Percentiles rank a stretch among this genome's conserved stretches.
Evolutionary conservation across 768 basidiomycete species (phyloP).

Genomic region (Sporobolomyces pararoseus): DNA sequence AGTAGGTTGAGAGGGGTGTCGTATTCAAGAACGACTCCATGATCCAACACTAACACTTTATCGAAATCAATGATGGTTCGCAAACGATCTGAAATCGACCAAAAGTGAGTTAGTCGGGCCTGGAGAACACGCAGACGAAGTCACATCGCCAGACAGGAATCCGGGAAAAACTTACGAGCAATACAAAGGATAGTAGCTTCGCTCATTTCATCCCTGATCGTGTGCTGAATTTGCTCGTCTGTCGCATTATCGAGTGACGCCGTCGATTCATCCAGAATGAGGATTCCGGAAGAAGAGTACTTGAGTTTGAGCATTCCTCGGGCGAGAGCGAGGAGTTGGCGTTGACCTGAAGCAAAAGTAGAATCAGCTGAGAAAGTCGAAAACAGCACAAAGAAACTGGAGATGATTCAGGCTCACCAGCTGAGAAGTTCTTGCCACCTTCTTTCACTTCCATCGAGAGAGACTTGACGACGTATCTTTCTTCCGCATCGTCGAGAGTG

Average conservation of each 20-base stretch:
- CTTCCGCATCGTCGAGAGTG: conserved; percentile 24
- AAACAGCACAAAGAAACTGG: too few species aligned
- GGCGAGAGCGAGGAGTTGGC: conserved; percentile 47
- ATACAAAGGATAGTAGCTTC: conserved; percentile 75
- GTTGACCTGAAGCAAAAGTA: conserved; percentile 24
- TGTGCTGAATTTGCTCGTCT: conserved; percentile 60
- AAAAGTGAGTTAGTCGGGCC: background rate
- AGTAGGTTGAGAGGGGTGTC: conserved; percentile 64
- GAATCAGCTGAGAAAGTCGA: background rate
- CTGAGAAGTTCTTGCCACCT: conserved; percentile 46
- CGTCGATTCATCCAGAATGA: conserved; percentile 47
- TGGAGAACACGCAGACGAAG: background rate
- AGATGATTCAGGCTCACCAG: conserved; percentile 27
- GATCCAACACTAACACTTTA: conserved; percentile 55
- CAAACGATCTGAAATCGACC: conserved; percentile 27
- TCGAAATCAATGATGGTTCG: conserved; percentile 51
- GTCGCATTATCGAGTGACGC: conserved; percentile 45
- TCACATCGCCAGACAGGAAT: background rate
- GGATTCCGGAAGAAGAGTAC: conserved; percentile 38
- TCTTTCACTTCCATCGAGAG: conserved; percentile 39
- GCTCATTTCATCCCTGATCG: conserved; percentile 67
- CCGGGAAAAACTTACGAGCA: conserved; percentile 58
- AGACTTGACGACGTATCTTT: conserved; percentile 34
- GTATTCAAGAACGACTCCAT: conserved; percentile 70
- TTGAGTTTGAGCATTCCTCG: conserved; percentile 45